These are phyloP conservation scores for Lasiodiplodia sp. DNA, from an alignment of 2,329 filamentous ascomycete genomes.

Conservation along the genomic window DNA sequence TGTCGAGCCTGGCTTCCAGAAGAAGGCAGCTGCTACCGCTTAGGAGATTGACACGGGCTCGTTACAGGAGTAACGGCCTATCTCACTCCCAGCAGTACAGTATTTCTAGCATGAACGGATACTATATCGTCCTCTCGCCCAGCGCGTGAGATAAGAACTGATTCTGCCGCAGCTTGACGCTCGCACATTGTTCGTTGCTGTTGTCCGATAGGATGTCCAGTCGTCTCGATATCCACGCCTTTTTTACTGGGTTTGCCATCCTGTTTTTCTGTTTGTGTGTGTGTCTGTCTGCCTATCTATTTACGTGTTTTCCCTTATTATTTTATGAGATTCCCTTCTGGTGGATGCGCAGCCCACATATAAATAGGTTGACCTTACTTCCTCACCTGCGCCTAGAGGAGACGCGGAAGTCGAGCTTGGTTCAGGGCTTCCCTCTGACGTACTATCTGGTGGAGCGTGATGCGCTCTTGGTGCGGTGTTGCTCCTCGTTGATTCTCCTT, in stretches of 20 bases:
- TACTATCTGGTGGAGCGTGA: too few relatives aligned
- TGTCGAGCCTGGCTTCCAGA: conserved; percentile 1
- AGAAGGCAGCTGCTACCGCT: background rate
- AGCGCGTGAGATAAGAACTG: background rate
- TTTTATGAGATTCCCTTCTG: background rate
- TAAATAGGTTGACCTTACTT: too few relatives aligned
- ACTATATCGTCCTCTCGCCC: background rate
- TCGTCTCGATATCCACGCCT: conserved; percentile 10
- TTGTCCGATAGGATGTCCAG: conserved; percentile 4
- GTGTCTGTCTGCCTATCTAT: background rate
- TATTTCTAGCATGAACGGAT: background rate
- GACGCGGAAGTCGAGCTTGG: too few relatives aligned
- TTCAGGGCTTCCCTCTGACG: too few relatives aligned
- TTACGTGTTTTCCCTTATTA: background rate
- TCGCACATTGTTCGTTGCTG: background rate
- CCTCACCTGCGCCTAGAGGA: too few relatives aligned
- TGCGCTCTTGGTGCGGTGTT: too few relatives aligned
- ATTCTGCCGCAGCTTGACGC: background rate
- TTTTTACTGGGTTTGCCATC: background rate
- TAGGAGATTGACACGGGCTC: background rate
- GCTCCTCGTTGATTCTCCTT: too few relatives aligned
- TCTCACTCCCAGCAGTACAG: background rate
- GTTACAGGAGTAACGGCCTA: background rate
- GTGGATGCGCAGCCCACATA: background rate
- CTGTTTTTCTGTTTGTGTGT: background rate